These are phyloP conservation scores for Pterocarpus macrocarpus DNA, from an alignment of 306 rosid genomes.

Conservation along the genomic window DNA sequence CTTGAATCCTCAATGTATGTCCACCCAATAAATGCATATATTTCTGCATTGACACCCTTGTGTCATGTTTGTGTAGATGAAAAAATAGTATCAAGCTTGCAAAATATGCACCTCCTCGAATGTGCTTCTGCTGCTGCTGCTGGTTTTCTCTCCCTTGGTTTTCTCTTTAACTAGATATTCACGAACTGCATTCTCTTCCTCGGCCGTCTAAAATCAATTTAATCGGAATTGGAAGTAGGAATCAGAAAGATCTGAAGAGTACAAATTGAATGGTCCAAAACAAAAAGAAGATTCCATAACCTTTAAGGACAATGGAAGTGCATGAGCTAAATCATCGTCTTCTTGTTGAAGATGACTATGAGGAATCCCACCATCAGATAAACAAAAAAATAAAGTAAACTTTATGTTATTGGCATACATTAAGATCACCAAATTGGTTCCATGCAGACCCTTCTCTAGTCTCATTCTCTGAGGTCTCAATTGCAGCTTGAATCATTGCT, in stretches of 20 bases:
- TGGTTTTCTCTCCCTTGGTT: slow-evolving; percentile 43
- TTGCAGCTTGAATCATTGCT: slow-evolving; percentile 83
- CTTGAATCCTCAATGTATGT: slow-evolving; percentile 22
- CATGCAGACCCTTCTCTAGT: slow-evolving; percentile 51
- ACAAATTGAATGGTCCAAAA: too few relatives aligned
- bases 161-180: slow-evolving; percentile 46
- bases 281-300: slow-evolving; percentile 44
- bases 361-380: slow-evolving; percentile 49
- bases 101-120: slow-evolving; percentile 59
- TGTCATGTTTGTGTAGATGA: background rate
- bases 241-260: slow-evolving; percentile 36
- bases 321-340: slow-evolving; percentile 79
- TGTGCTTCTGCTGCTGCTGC: slow-evolving; percentile 45
- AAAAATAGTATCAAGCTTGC: slow-evolving; percentile 30
- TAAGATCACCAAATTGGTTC: slow-evolving; percentile 43
- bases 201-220: slow-evolving; percentile 64
- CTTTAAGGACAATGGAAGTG: slow-evolving; percentile 77
- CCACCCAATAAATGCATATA: slow-evolving; percentile 17
- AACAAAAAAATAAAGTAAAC: slow-evolving; percentile 54
- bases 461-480: slow-evolving; percentile 80
- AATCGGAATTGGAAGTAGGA: slow-evolving; percentile 44
- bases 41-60: slow-evolving; percentile 13
- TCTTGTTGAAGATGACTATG: slow-evolving; percentile 56
- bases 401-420: slow-evolving; percentile 47
- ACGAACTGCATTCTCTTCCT: slow-evolving; percentile 66